Evolutionary conservation across 441 rosid genomes (phyloP).

Genomic region (Bruguiera hainesii): DNA sequence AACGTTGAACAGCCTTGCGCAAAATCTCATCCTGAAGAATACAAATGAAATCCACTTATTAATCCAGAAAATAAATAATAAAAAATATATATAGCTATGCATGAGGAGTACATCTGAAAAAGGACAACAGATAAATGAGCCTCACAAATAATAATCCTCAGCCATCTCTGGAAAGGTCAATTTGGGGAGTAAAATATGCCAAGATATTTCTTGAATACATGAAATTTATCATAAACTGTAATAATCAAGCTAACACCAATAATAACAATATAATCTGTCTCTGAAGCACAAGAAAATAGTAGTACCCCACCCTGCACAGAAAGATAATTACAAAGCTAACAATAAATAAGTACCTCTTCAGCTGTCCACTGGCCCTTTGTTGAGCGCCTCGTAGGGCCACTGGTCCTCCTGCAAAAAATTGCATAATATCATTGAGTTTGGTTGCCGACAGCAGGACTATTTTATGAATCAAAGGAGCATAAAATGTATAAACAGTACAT

Average conservation of each 20-base stretch:
- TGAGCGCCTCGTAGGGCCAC: slow-evolving; percentile 97
- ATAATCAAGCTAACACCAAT: too few species aligned
- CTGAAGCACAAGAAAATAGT: too few species aligned
- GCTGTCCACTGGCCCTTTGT: slow-evolving; percentile 99
- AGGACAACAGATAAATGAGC: too few species aligned
- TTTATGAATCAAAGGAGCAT: not conserved
- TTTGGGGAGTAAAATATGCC: too few species aligned
- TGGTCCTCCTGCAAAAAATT: slow-evolving; percentile 63
- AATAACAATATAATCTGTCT: too few species aligned
- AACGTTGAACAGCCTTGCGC: slow-evolving; percentile 86
- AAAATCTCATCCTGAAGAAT: slow-evolving; percentile 83
- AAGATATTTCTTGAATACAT: too few species aligned
- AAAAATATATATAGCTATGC: not conserved
- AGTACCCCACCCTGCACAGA: too few species aligned
- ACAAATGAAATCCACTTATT: slow-evolving; percentile 9
- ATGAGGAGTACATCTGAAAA: too few species aligned
- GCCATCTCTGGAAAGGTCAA: too few species aligned
- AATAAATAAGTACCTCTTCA: slow-evolving; percentile 63
- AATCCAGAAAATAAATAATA: not conserved
- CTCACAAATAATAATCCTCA: too few species aligned
- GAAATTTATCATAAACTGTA: too few species aligned
- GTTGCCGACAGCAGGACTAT: not conserved
- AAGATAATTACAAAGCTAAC: not conserved
- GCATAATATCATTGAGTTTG: not conserved
- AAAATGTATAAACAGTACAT: not conserved